Evolutionary conservation across 495 filamentous ascomycete genomes (phyloP).

Genomic region (Penicillium daleae): DNA sequence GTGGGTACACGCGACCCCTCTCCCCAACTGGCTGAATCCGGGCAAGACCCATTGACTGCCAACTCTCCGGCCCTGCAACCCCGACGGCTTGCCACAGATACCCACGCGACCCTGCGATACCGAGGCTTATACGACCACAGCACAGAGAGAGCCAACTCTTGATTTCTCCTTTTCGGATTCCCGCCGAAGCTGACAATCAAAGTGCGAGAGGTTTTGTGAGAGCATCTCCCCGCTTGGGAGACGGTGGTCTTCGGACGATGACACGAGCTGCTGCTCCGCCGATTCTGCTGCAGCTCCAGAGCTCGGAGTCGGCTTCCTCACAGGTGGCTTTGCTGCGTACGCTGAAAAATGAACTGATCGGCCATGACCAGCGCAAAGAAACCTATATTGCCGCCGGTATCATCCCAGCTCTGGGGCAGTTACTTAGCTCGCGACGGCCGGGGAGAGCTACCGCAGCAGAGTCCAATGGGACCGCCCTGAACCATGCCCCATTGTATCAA

Average conservation of each 20-base stretch:
- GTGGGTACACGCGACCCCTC: conserved; percentile 10
- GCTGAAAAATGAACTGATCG: conserved; percentile 88
- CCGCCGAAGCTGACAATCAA: background rate
- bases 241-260: conserved; percentile 47
- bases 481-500: conserved; percentile 19
- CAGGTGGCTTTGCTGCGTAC: conserved; percentile 67
- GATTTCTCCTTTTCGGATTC: background rate
- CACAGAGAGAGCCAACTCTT: background rate
- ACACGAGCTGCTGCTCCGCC: conserved; percentile 53
- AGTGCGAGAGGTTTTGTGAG: conserved; percentile 11
- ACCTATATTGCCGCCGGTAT: conserved; percentile 70
- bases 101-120: conserved; percentile 2
- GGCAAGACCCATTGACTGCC: conserved; percentile 4
- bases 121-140: background rate
- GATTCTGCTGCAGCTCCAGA: conserved; percentile 65
- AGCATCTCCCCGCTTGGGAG: conserved; percentile 27
- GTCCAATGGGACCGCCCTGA: conserved; percentile 35
- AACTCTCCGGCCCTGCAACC: conserved; percentile 6
- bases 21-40: conserved; percentile 11
- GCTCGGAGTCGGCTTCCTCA: conserved; percentile 59
- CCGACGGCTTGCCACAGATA: conserved; percentile 15
- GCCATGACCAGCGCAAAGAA: conserved; percentile 86
- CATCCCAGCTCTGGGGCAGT: conserved; percentile 65
- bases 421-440: conserved; percentile 51
- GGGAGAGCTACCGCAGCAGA: conserved; percentile 37